Base-by-base conservation (phyloP, 106 monocot genomes). In the Dactylorhiza incarnata region DNA sequence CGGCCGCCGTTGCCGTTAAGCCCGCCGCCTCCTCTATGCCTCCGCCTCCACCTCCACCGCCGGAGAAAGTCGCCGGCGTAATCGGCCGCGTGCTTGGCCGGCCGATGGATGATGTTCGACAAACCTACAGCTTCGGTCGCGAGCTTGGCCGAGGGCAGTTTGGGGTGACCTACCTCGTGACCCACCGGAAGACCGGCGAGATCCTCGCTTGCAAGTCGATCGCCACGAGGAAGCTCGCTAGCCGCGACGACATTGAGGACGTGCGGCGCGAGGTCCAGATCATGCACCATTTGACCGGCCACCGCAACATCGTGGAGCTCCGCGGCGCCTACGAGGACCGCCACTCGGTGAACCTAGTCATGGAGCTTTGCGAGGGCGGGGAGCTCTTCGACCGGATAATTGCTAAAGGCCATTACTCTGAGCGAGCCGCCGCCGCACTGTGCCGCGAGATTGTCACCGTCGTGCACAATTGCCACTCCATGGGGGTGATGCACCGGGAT, bases 331-430 rank as follows among this genome's bases (percentile, higher is more conserved):
- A 79, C 72, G 86, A 89, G 82, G 89, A 89, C 74, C 81, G 89
- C n/a, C 83, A 89, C 67, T 89, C 86, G 47, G 89, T 89, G 22
- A 82, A 92, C 75, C 83, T 92, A 49, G 83, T 92, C 50, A 92
- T 92, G 92, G 92, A 92, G 79, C 83, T 92, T 47, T 92, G 92
- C 83, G 85, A 87, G 79, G 92, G 92, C 20, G 92, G 92, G 45
- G 92, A 92, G 83, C 85, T 92, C 49, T 92, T 92, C 67, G 92
- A 92, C 69, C 72, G 92, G 45, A 89, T 37, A 37, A 37, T 90
- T 68, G 78, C 86, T 45, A 78, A 81, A 75, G 87, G 87, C 1
- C 87, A 87, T 63, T 87, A 87, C 80, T 81, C 87, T 15, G 87
- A 87, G 73, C 74, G 87, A 11, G 87, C 87, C 5, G 87, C 87